These are phyloP conservation scores for Pseudopithomyces chartarum DNA, from an alignment of 2,329 filamentous ascomycete species.

Conservation along the genomic window DNA sequence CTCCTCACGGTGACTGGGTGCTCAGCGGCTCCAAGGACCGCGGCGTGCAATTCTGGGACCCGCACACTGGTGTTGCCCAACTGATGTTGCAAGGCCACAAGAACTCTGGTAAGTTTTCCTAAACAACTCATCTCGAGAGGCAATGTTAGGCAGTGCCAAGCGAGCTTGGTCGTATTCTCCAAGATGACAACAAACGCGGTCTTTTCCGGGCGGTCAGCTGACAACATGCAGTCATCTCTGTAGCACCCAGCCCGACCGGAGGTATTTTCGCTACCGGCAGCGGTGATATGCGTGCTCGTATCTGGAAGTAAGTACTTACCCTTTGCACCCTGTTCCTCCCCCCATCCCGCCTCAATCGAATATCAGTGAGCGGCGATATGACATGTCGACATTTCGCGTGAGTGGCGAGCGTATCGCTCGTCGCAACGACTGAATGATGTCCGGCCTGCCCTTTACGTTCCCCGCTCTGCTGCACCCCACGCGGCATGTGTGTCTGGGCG, in stretches of 20 bases:
- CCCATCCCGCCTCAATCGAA: background rate
- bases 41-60: slow-evolving; percentile 98
- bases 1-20: slow-evolving; percentile 93
- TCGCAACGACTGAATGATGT: background rate
- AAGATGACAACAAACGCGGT: background rate
- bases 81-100: slow-evolving; percentile 99
- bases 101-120: slow-evolving; percentile 69
- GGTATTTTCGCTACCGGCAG: slow-evolving; percentile 94
- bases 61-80: slow-evolving; percentile 87
- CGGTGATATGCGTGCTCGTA: slow-evolving; percentile 95
- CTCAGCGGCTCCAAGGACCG: slow-evolving; percentile 97
- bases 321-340: background rate
- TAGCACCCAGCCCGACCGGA: slow-evolving; percentile 88
- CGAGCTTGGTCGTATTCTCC: background rate
- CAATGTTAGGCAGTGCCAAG: background rate
- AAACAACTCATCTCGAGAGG: background rate
- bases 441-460: slow-evolving; percentile 13
- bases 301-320: slow-evolving; percentile 73
- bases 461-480: slow-evolving; percentile 18
- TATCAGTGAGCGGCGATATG: background rate
- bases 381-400: slow-evolving; percentile 1
- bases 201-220: slow-evolving; percentile 13
- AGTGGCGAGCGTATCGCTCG: background rate
- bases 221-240: slow-evolving; percentile 76
- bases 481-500: slow-evolving; percentile 1